Conservation (phyloP, 805 yeast genomes). For the Cyberlindnera maritima region DNA sequence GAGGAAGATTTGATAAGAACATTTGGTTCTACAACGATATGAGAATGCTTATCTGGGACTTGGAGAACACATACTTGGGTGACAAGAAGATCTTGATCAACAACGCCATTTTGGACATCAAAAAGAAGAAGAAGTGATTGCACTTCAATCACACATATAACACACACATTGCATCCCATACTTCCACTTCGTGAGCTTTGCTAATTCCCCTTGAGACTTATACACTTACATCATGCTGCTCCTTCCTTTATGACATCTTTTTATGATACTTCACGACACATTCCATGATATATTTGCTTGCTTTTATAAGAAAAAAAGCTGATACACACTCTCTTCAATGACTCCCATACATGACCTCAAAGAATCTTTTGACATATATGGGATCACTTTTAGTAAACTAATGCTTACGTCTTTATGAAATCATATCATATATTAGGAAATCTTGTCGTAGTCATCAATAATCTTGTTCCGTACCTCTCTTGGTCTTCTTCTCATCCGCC, state of each 20-base stretch:
- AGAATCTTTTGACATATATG: too few species aligned
- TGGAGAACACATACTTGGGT: slow-evolving; percentile 17
- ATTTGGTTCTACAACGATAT: slow-evolving; percentile 30
- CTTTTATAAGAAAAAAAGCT: too few species aligned
- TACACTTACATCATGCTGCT: too few species aligned
- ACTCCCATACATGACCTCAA: too few species aligned
- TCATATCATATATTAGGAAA: not conserved
- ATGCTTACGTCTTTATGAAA: not conserved
- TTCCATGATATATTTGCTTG: too few species aligned
- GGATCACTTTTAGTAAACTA: not conserved
- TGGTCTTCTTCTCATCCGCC: slow-evolving; percentile 1
- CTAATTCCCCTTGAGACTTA: not conserved
- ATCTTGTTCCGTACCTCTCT: not conserved
- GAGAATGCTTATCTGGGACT: slow-evolving; percentile 31
- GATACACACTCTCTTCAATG: too few species aligned
- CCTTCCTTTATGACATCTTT: too few species aligned
- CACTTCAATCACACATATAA: not conserved
- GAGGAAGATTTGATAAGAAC: slow-evolving; percentile 24
- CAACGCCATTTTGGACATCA: slow-evolving; percentile 16
- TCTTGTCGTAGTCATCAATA: not conserved
- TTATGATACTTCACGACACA: too few species aligned
- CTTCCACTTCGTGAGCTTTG: not conserved
- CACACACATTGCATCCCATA: not conserved
- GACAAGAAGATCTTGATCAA: slow-evolving; percentile 26
- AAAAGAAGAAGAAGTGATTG: not conserved